Evolutionary conservation across 331 rosid species (phyloP), one percentile per base, ranked within the genome.

Genomic region (Prunus yedoensis): DNA sequence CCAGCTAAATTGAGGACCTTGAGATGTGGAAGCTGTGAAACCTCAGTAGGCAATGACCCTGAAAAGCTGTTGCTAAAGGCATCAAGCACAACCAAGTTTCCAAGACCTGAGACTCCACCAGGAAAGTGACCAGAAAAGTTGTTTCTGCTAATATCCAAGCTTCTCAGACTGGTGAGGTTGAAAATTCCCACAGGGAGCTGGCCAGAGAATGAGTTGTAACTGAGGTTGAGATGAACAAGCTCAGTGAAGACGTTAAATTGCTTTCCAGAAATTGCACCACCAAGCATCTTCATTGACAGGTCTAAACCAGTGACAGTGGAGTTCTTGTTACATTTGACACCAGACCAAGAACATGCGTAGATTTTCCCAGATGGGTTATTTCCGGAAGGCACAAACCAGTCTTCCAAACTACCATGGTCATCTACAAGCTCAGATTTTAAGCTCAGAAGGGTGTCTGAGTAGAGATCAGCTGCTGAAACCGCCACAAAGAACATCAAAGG

Each of bases 1-100:
- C 97, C 99, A 18, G 97, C 94, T 28, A 94, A 88, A 68, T 94
- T 94, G 13, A 94, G 90, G 64, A 88, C 63, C 82, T 84, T 83
- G 35, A 94, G 91, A 74, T 82, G 3, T 61, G 53, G 77, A 21
- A 94, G 89, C 83, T 80, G 18, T 13, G 97, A 84, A 78, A 90
- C 77, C 66, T 89, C 93, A 25, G 68, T 83, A 35, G 99, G 97
- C 79, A 94, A 69, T 51, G 87, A 60, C 68, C 99, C 99, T 0
- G 92, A 85, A 80, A 94, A 94, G 84, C 96, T 94, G 91, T 94
- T 94, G 83, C 97, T 92, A 21, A 92, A 90, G 54, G 97, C 99
- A 71, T 90, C 99, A 58, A 92, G 79, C 60, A 87, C 85, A 74
- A 74, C 64, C 77, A 94, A 71, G 47, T 79, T 84, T 73, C 43